phyloP scores from a whole-genome alignment of 495 filamentous ascomycete species.

The Sabuloglossum arenarium region DNA sequence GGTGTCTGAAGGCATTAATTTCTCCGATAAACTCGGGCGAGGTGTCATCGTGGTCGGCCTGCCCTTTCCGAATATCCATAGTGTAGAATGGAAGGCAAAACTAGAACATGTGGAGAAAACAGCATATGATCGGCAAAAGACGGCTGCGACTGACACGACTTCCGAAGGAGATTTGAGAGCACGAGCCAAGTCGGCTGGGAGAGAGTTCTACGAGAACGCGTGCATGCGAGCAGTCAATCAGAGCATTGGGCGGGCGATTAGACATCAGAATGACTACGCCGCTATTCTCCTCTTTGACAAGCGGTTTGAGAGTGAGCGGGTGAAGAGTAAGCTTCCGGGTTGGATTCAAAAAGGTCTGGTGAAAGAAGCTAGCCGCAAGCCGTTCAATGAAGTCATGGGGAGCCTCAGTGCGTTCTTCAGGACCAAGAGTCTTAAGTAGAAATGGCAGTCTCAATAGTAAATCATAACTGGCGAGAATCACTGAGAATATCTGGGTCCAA shows the following conservation, averaged over 20 bases:
- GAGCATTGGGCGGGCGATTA: constrained; percentile 79
- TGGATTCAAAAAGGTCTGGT: constrained; percentile 42
- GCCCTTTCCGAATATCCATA: constrained; percentile 80
- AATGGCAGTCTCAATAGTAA: background rate
- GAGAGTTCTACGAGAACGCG: constrained; percentile 84
- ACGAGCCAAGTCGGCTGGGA: constrained; percentile 35
- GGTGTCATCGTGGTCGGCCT: constrained; percentile 78
- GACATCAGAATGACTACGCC: constrained; percentile 76
- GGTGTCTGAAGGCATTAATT: constrained; percentile 94
- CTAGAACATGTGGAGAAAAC: constrained; percentile 67
- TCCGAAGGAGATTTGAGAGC: background rate
- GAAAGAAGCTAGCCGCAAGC: background rate
- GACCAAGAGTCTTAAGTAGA: background rate
- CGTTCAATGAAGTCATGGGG: constrained; percentile 1
- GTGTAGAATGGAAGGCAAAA: constrained; percentile 81
- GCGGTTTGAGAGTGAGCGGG: constrained; percentile 45
- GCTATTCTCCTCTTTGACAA: constrained; percentile 70
- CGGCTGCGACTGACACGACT: background rate
- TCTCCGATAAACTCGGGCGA: constrained; percentile 76
- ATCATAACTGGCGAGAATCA: background rate
- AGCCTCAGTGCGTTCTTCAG: constrained; percentile 1
- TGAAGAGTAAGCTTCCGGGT: constrained; percentile 59
- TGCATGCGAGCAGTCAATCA: constrained; percentile 97
- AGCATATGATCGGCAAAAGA: constrained; percentile 21
- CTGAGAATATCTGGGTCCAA: background rate